Conservation (phyloP, 2,329 filamentous ascomycete species). For the Beauveria rudraprayagi region DNA sequence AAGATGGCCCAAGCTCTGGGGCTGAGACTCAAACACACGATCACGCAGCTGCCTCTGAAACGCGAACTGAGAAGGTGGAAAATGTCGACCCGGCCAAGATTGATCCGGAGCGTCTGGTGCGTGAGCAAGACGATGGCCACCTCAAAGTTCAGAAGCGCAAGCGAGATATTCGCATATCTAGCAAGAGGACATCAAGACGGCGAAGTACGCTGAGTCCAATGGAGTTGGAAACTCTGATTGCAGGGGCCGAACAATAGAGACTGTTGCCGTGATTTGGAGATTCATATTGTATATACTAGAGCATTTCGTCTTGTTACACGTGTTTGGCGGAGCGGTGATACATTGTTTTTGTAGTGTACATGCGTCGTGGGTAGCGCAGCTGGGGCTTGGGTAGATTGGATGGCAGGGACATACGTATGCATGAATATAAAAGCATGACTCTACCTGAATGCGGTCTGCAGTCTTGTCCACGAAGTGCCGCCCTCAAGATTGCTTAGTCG, state of each 20-base stretch:
- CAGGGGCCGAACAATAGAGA: constrained; percentile 34
- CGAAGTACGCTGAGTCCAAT: constrained; percentile 69
- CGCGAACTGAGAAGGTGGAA: constrained; percentile 12
- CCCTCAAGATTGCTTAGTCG: not conserved
- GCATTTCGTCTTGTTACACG: not conserved
- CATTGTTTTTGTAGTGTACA: not conserved
- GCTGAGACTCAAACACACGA: not conserved
- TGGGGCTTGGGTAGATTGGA: not conserved
- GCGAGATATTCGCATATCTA: constrained; percentile 40
- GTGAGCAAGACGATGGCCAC: constrained; percentile 15
- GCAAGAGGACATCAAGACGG: constrained; percentile 51
- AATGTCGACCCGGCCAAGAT: constrained; percentile 30
- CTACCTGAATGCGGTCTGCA: not conserved
- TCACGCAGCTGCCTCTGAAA: not conserved
- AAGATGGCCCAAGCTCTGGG: not conserved
- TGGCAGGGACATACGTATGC: not conserved
- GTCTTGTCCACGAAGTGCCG: not conserved
- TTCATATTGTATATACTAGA: not conserved
- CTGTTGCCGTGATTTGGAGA: not conserved
- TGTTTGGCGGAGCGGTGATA: not conserved
- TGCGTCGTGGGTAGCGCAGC: not conserved
- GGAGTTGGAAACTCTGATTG: constrained; percentile 61
- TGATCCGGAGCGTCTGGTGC: constrained; percentile 17
- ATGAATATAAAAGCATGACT: not conserved
- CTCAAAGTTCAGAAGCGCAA: constrained; percentile 35